Base-by-base conservation (phyloP, 2,329 filamentous ascomycete species). In the Talaromyces sp. region DNA sequence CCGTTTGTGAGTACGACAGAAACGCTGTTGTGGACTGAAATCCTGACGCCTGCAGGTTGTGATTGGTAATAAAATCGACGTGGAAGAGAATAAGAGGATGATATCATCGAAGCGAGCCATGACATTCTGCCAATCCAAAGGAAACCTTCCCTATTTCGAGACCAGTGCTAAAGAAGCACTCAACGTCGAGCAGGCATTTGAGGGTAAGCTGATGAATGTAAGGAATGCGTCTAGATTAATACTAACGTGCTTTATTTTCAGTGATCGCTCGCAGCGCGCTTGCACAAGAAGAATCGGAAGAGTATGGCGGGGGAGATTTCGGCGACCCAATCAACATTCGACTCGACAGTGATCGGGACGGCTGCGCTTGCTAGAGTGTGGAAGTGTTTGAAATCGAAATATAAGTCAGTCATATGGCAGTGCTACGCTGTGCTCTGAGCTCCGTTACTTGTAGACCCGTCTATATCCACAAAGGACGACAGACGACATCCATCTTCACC, bases 81-180 rank as follows among this genome's bases (percentile, higher is more conserved):
- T 97, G 54, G 95, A 97, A 77, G 95, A 98, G 82, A 96, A 90
- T 84, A 97, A 97, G 85, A 87, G 95, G 77, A 92, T 95, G 84
- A 96, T 99, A 73, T 96, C 92, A 35, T 93, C 90, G 74, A 98
- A 98, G 86, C 87, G 95, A 68, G 95, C 95, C 66, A 93, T 94
- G 87, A 93, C 94, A 14, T 99, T 97, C 78, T 99, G 95, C 80
- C 93, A 97, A 79, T 96, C 92, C 65, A 97, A 98, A 81, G 94
- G 94, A 57, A 92, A 92, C 66, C 97, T 99, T 70, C 95, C 95
- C 19, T 99, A 99, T 81, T 99, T 99, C 75, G 95, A 99, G 87
- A 99, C 95, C 19, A 97, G 93, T 80, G 95, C 95, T 67, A 99
- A 99, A 83, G 95, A 99, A 79, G 95, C 94, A 67, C 90, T 97